phyloP scores from a whole-genome alignment of 495 filamentous ascomycete genomes.

The Hypoxylon perforatum region DNA sequence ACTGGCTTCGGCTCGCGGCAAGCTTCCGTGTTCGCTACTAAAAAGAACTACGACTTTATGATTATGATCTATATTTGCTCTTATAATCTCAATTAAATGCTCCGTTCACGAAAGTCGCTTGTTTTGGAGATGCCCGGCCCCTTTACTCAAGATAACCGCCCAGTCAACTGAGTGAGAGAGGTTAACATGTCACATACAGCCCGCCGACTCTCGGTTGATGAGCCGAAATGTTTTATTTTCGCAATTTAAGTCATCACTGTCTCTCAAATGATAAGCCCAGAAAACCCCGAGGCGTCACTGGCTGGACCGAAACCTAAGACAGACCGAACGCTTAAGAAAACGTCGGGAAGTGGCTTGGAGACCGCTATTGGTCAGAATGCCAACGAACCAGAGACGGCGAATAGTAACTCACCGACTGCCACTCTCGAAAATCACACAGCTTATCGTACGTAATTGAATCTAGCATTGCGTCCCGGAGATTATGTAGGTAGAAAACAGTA shows the following conservation, averaged over 20 bases:
- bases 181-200: neutral
- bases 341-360: neutral
- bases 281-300: slow-evolving; percentile 1
- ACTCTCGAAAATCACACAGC: neutral
- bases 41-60: slow-evolving; percentile 11
- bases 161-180: neutral
- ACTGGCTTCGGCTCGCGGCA: neutral
- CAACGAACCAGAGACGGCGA: slow-evolving; percentile 1
- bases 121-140: neutral
- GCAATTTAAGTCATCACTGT: neutral
- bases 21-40: neutral
- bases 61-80: slow-evolving; percentile 13
- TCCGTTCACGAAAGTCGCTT: neutral
- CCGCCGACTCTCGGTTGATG: slow-evolving; percentile 9
- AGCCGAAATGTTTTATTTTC: slow-evolving; percentile 29
- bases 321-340: neutral
- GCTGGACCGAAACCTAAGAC: neutral
- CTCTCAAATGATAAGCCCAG: neutral
- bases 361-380: neutral
- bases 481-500: neutral
- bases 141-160: neutral
- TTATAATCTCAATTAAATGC: neutral
- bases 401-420: neutral
- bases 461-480: neutral
- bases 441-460: neutral